A percentile compares a stretch with the other conserved stretches of the same genome.
phyloP scores from a whole-genome alignment of 2,329 filamentous ascomycete species.

The Diaporthe sp. region DNA sequence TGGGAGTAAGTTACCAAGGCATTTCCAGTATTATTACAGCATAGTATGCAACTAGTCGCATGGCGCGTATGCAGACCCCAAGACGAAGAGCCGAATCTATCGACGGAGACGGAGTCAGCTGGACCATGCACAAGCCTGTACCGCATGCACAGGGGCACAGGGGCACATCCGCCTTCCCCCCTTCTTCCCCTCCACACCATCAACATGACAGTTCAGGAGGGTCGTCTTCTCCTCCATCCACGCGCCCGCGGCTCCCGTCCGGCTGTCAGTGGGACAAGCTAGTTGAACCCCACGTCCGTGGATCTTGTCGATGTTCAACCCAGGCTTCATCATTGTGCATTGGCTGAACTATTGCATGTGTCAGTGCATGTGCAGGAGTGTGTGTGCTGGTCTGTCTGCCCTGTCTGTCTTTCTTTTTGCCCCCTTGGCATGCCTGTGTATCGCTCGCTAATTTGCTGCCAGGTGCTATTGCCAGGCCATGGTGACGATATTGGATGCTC shows the following conservation, averaged over 20 bases:
- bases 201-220: conserved; percentile 1
- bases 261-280: background rate
- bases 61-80: background rate
- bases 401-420: background rate
- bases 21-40: background rate
- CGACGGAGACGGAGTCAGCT: conserved; percentile 4
- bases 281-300: background rate
- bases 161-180: background rate
- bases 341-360: background rate
- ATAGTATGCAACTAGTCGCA: conserved; percentile 3
- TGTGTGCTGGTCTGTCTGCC: background rate
- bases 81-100: conserved; percentile 9
- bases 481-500: background rate
- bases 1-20: background rate
- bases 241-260: conserved; percentile 22
- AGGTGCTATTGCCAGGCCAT: background rate
- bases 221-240: background rate
- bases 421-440: background rate
- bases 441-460: background rate
- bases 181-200: background rate
- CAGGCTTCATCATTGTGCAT: conserved; percentile 1
- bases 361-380: background rate
- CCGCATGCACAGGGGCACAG: background rate
- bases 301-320: background rate
- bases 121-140: conserved; percentile 2